These are phyloP conservation scores for Vitis amurensis DNA, from an alignment of 164 flowering plant species.

Conservation along the genomic window DNA sequence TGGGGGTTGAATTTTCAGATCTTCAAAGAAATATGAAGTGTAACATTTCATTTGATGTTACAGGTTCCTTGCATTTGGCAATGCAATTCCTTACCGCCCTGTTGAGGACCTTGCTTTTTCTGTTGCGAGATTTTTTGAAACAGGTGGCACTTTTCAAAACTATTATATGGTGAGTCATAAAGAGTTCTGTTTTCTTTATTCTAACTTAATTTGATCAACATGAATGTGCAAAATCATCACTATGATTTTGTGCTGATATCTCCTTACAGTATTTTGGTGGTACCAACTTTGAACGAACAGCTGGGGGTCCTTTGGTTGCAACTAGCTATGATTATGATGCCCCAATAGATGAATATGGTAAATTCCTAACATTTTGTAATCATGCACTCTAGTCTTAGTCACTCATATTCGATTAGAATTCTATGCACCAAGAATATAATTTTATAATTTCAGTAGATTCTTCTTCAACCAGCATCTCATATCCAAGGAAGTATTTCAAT, in stretches of 20 bases:
- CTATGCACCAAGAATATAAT: not conserved
- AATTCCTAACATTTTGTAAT: not conserved
- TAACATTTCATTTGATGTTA: conserved; percentile 3
- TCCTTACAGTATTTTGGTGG: conserved; percentile 61
- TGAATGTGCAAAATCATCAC: not conserved
- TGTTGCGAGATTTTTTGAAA: conserved; percentile 64
- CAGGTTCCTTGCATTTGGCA: conserved; percentile 66
- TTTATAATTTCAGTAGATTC: not conserved
- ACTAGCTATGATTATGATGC: conserved; percentile 78
- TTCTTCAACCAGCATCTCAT: not conserved
- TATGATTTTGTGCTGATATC: not conserved
- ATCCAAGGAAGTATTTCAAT: not conserved
- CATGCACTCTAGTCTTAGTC: not conserved
- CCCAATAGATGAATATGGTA: conserved; percentile 71
- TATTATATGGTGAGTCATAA: conserved; percentile 61
- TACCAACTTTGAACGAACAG: conserved; percentile 70
- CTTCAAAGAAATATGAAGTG: conserved; percentile 1
- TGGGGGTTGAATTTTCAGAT: not conserved
- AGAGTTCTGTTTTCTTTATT: not conserved
- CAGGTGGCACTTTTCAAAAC: conserved; percentile 64
- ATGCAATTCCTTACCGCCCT: conserved; percentile 54
- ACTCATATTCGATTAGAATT: not conserved
- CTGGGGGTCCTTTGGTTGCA: conserved; percentile 65
- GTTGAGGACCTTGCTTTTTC: conserved; percentile 73
- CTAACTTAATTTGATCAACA: not conserved